Percentiles rank a stretch among this genome's conserved stretches.
phyloP scores from a whole-genome alignment of 108 stramenopile genomes.

The Cyclotella baltica region DNA sequence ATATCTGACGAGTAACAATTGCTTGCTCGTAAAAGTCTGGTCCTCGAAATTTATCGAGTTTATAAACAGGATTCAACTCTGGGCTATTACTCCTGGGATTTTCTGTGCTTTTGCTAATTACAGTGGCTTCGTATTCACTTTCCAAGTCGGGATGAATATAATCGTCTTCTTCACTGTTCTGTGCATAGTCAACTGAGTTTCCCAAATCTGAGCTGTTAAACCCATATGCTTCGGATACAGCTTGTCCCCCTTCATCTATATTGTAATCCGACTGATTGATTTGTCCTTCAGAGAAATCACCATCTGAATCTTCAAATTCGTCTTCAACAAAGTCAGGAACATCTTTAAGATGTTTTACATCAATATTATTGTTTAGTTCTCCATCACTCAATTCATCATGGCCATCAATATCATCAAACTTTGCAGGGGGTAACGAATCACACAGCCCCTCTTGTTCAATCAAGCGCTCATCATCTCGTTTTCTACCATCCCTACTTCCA shows the following conservation, averaged over 20 bases:
- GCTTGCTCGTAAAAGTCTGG: background rate
- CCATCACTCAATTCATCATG: slow-evolving; percentile 8
- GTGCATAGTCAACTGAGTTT: background rate
- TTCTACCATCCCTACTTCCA: background rate
- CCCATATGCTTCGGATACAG: background rate
- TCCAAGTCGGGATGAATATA: background rate
- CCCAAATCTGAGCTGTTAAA: background rate
- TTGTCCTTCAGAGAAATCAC: background rate
- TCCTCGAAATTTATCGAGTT: background rate
- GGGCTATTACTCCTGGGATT: slow-evolving; percentile 15
- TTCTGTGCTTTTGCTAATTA: background rate
- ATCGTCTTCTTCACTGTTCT: background rate
- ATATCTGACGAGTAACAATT: background rate
- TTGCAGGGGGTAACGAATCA: background rate
- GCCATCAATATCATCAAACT: slow-evolving; percentile 10
- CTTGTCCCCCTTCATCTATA: background rate
- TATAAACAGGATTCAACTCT: slow-evolving; percentile 1
- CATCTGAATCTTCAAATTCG: slow-evolving; percentile 2
- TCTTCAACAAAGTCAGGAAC: background rate
- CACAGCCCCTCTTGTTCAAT: background rate
- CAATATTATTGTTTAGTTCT: background rate
- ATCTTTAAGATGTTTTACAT: too few relatives aligned
- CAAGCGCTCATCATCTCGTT: background rate
- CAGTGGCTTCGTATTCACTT: background rate
- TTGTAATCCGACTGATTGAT: background rate